Conservation (phyloP, 2,329 filamentous ascomycete species). For the Colletotrichum sp. region DNA sequence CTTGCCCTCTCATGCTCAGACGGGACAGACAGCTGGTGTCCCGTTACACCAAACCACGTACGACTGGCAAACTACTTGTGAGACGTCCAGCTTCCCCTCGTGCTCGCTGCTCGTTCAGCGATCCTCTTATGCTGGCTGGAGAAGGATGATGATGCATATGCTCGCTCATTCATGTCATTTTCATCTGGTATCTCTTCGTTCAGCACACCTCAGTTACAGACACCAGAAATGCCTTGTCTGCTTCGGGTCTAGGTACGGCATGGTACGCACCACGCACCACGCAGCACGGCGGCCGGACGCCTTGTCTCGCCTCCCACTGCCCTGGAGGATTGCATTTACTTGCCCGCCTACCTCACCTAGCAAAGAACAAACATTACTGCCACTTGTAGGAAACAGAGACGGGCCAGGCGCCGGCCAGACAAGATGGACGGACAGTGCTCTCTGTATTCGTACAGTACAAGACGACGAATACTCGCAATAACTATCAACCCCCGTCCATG, state of each 20-base stretch:
- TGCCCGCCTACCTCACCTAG: background rate
- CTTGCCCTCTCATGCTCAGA: background rate
- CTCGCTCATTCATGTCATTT: background rate
- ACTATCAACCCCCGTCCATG: background rate
- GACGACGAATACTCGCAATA: background rate
- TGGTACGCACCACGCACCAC: background rate
- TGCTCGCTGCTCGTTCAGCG: background rate
- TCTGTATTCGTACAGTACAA: background rate
- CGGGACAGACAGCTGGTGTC: background rate
- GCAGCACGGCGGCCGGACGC: background rate
- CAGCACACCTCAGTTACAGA: background rate
- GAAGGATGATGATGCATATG: background rate
- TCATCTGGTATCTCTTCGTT: background rate
- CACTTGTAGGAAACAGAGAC: background rate
- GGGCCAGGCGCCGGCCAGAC: background rate
- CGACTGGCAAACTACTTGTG: conserved; percentile 1
- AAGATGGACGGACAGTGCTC: background rate
- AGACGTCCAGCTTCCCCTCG: conserved; percentile 1
- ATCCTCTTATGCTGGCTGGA: background rate
- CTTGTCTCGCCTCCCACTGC: background rate
- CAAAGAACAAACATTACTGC: background rate
- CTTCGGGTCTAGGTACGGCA: background rate
- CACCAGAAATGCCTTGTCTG: background rate
- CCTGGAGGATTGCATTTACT: background rate
- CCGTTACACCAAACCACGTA: conserved; percentile 8